phyloP scores from a whole-genome alignment of 495 filamentous ascomycete genomes.

The Podospora fimiseda region DNA sequence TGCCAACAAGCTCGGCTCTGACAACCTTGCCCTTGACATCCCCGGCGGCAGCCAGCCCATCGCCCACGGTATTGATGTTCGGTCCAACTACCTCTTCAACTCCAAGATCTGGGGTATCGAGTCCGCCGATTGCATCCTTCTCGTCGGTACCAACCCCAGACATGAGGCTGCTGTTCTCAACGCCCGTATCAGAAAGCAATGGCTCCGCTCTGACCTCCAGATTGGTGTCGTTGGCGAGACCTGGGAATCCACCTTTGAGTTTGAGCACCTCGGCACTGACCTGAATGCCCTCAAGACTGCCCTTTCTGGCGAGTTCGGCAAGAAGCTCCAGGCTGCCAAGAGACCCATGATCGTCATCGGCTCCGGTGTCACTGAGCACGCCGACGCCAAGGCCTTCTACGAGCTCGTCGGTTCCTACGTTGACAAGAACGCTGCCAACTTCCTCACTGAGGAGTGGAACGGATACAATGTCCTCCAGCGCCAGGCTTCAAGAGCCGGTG shows the following conservation, averaged over 20 bases:
- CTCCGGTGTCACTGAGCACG: conserved; percentile 79
- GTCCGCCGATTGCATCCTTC: conserved; percentile 84
- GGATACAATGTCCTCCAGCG: conserved; percentile 95
- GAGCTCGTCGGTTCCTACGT: conserved; percentile 83
- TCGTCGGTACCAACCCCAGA: conserved; percentile 90
- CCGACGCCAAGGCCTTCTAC: conserved; percentile 86
- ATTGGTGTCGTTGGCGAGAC: conserved; percentile 85
- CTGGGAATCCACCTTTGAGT: conserved; percentile 90
- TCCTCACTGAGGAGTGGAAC: conserved; percentile 87
- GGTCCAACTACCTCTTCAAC: conserved; percentile 94
- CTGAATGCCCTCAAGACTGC: conserved; percentile 72
- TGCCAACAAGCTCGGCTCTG: conserved; percentile 89
- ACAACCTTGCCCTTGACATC: conserved; percentile 91
- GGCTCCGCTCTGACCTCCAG: conserved; percentile 89
- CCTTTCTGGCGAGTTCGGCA: conserved; percentile 79
- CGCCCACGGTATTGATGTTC: conserved; percentile 88
- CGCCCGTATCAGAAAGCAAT: conserved; percentile 94
- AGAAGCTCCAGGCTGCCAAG: conserved; percentile 83
- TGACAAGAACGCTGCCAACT: conserved; percentile 83
- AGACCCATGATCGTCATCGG: conserved; percentile 94
- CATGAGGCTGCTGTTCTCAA: conserved; percentile 93
- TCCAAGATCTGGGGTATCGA: conserved; percentile 89
- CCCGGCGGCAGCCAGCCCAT: conserved; percentile 74
- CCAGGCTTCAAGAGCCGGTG: conserved; percentile 81
- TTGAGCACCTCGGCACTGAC: conserved; percentile 78